Base-by-base conservation (phyloP, 352 stramenopile genomes). In the Phytophthora uliginosa region DNA sequence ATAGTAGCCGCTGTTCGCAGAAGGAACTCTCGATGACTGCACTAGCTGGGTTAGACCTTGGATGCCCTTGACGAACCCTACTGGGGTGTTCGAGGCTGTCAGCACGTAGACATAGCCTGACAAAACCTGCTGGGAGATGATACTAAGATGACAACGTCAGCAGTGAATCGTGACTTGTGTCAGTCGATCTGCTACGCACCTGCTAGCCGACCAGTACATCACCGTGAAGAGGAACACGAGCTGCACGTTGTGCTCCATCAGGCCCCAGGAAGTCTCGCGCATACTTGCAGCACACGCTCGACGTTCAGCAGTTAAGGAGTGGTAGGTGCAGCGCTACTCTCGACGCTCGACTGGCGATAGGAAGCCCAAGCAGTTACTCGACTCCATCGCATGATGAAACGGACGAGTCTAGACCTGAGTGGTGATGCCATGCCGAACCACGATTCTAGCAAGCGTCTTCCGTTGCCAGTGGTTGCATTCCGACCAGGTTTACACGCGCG, bases 151-250 rank as follows among this genome's bases (percentile, higher is more conserved):
- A 9, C 17, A 53, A 42, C 50, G 51, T 73, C n/a, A 74, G 56
- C 3, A 51, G 42, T n/a, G 42, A 51, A 24, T 28, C 45, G 53
- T 33, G 31, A 58, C 26, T 33, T 58, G 22, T 38, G 33, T 18
- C 22, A 24, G 28, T 61, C 26, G 56, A 22, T 8, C 4, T 22
- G 45, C 33, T 48, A 17, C 56, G 20, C 57, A 92, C 84, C 84
- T 92, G 68, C 64, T 89, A 47, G 85, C 81, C 24, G 83, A 78
- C 72, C 77, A 90, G 77, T 86, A 93, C 54, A 74, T 63, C 57
- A 91, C 70, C 10, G 87, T 92, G 74, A 95, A 95, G 64, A 93
- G 62, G 71, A 91, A 86, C 28, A 85, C 72, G 47, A 88, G 86
- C 78, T 88, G 85, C 58, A 92, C 79, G 40, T 95, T 95, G 73